phyloP scores from a whole-genome alignment of 2,329 filamentous ascomycete genomes.

The Fusarium sp. region DNA sequence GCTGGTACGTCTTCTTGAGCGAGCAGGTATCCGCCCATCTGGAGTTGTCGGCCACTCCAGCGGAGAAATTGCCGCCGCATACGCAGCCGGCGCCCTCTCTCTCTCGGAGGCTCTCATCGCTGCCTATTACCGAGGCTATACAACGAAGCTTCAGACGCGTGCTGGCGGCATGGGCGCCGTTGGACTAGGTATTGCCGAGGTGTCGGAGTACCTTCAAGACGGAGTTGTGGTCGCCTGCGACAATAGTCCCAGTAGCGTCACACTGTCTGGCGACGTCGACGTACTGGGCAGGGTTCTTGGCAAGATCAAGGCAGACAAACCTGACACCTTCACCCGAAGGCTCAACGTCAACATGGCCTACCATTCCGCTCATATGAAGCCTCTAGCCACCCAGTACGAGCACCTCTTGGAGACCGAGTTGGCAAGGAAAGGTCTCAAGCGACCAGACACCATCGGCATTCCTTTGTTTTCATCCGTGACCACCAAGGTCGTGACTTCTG shows the following conservation, averaged over 20 bases:
- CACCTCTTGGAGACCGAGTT: constrained; percentile 16
- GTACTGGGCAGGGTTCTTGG: constrained; percentile 54
- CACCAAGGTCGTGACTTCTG: background rate
- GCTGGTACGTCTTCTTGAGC: background rate
- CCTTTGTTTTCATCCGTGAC: background rate
- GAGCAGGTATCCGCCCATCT: background rate
- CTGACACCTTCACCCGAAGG: constrained; percentile 54
- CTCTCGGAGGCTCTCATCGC: background rate
- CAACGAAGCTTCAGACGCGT: background rate
- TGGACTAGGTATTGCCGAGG: constrained; percentile 3
- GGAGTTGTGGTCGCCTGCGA: constrained; percentile 52
- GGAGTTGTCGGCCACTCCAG: background rate
- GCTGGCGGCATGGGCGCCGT: background rate
- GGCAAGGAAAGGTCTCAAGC: background rate
- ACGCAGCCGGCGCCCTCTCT: background rate
- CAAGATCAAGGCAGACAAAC: constrained; percentile 51
- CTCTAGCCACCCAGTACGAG: constrained; percentile 58
- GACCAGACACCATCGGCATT: background rate
- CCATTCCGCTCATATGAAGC: constrained; percentile 63
- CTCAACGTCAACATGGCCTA: constrained; percentile 61
- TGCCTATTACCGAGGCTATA: background rate
- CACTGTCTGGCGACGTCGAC: constrained; percentile 58
- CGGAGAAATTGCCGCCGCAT: background rate
- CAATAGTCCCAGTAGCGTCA: constrained; percentile 62
- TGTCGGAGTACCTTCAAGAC: background rate